Evolutionary conservation across 768 basidiomycete species (phyloP), one percentile per base, ranked within the genome.

Genomic region (Tremella mesenterica): DNA sequence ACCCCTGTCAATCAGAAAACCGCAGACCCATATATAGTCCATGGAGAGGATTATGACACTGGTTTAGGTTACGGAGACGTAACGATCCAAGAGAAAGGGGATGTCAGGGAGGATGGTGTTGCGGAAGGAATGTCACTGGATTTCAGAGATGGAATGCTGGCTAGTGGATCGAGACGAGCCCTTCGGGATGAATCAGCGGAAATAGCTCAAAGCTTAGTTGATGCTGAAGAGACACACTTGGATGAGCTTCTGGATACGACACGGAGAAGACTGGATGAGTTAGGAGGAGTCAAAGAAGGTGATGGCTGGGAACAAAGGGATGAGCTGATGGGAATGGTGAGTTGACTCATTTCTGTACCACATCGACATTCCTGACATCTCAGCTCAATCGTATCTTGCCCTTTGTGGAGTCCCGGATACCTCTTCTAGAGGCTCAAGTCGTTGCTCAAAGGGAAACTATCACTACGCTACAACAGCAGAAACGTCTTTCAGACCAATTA

Each of bases 391-490:
- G 57, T 10, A 30, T 69, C 4, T 41, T 66, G 14, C 53, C 50
- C 16, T 49, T 59, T 14, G 51, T 51, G 12, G 34, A 61, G 3
- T 50, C 59, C 3, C 60, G 59, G 2, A 29, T 67, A 12, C 68
- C 65, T 8, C 58, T 70, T 38, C 53, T 70, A 18, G 53, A 54
- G n/a, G 56, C 54, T 33, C 60, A 65, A 43, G 9, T 70, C 10
- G 54, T 23, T 0, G 63, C 68, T 1, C 68, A 70, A 48, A 29
- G 50, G 25, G 63, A 60, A 16, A 70, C 68, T 0, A 67, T 70
- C 10, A 23, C n/a, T 16, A 67, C 63, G 10, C 38, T 70, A 56
- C 68, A 70, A 45, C 53, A 63, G 33, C 63, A 65, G 33, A 44
- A 56, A 1, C 57, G 44, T 13, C 43, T 70, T 6, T 52, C 65